A percentile compares a stretch with the other conserved stretches of the same genome.
Evolutionary conservation across 2,329 filamentous ascomycete genomes (phyloP).

Genomic region (Apiospora aurea): DNA sequence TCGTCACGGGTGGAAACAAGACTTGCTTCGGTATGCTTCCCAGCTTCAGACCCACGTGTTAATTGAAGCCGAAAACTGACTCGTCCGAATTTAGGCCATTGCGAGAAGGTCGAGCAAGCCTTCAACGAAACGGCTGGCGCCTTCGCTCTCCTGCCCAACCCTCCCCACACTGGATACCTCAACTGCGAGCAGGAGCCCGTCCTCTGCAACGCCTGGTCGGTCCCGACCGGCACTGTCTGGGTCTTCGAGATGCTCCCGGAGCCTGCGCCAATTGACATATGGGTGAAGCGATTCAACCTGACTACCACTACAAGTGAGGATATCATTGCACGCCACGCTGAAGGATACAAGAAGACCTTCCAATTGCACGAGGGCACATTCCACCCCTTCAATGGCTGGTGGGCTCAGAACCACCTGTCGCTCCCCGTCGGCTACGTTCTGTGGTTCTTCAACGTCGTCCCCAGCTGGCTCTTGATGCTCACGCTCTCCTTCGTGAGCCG

Average conservation of each 20-base stretch:
- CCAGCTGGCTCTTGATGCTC: slow-evolving; percentile 83
- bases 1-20: slow-evolving; percentile 78
- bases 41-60: slow-evolving; percentile 22
- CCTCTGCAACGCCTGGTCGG: slow-evolving; percentile 78
- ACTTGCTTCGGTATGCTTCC: slow-evolving; percentile 70
- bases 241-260: slow-evolving; percentile 71
- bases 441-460: slow-evolving; percentile 70
- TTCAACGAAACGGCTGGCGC: slow-evolving; percentile 71
- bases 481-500: slow-evolving; percentile 75
- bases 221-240: slow-evolving; percentile 70
- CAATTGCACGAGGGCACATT: slow-evolving; percentile 67
- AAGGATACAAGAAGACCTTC: slow-evolving; percentile 51
- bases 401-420: slow-evolving; percentile 67
- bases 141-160: slow-evolving; percentile 65
- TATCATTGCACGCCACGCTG: slow-evolving; percentile 67
- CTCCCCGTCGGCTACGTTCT: slow-evolving; percentile 72
- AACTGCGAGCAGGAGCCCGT: slow-evolving; percentile 79
- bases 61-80: slow-evolving; percentile 30
- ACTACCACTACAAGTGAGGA: slow-evolving; percentile 71
- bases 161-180: slow-evolving; percentile 72
- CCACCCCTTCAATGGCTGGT: slow-evolving; percentile 76
- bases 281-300: slow-evolving; percentile 71
- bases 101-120: slow-evolving; percentile 67
- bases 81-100: slow-evolving; percentile 59
- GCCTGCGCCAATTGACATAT: slow-evolving; percentile 69